Base-by-base conservation (phyloP, 2,329 filamentous ascomycete species). In the Paecilomyces sp. region DNA sequence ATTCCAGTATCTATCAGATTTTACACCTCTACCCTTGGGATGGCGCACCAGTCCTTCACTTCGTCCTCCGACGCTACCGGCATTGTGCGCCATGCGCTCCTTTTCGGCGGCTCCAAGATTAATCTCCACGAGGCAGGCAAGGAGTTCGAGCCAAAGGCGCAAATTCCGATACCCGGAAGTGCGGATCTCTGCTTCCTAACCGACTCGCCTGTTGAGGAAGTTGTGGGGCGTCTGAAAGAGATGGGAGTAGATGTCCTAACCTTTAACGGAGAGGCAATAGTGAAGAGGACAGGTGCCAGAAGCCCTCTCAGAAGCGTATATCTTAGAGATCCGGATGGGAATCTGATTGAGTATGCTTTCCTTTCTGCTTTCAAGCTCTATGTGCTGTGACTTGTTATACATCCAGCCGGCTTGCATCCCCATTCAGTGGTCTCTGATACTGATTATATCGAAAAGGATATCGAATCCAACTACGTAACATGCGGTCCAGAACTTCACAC, bases 161-260 rank as follows among this genome's bases (percentile, higher is more conserved):
- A 67, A 3, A 76, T 71, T 11, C 83, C 83, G 0, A 74, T 81
- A 57, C 81, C 82, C 0, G 85, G 85, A 0, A 84, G 81, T 11
- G 83, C 80, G 11, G 85, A 87, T 67, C 61, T 87, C 34, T 87
- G 84, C 66, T 87, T 87, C 58, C 67, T 87, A 30, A 78, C 84
- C 0, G 73, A 83, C 5, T 77, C 81, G 8, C 73, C 78, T 4
- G 76, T 87, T 2, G 76, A 80, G 1, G 70, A 74, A 0, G 76
- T 85, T 3, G 67, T 79, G n/a, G 67, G 65, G 22, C 65, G 67
- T 1, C 75, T 84, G 57, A 67, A 76, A 13, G 71, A 67, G 1
- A 76, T 74, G 34, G 78, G 77, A 0, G 74, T 85, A 1, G 73
- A 81, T 61, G 79, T 83, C 7, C 58, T 70, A 64, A 58, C 69